Percentiles rank a stretch among this genome's conserved stretches.
phyloP scores from a whole-genome alignment of 768 basidiomycete species.

The Neoboletus subvelutipes region DNA sequence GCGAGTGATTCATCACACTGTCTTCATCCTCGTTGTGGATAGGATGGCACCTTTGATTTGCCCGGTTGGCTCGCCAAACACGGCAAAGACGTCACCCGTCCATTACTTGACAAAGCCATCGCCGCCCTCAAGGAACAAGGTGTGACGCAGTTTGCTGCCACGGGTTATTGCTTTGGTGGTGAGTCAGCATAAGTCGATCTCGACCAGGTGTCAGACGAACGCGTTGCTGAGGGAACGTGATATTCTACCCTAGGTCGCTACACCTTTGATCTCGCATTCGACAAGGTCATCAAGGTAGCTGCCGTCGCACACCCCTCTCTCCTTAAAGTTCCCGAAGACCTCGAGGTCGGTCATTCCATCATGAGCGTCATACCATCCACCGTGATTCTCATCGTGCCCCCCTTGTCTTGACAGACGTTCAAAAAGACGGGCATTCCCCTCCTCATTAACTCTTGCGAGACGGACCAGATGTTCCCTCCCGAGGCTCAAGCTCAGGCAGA shows the following conservation, averaged over 20 bases:
- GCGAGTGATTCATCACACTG: background rate
- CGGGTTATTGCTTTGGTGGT: conserved; percentile 74
- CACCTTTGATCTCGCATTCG: conserved; percentile 45
- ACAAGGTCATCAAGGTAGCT: conserved; percentile 38
- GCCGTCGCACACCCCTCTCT: conserved; percentile 49
- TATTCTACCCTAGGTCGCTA: conserved; percentile 36
- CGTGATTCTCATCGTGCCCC: background rate
- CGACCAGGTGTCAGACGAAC: background rate
- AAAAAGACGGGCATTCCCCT: conserved; percentile 50
- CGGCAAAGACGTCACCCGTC: conserved; percentile 40
- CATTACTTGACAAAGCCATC: conserved; percentile 55
- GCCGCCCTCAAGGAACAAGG: conserved; percentile 57
- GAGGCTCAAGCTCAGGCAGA: conserved; percentile 48
- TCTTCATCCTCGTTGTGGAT: background rate
- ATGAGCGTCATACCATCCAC: background rate
- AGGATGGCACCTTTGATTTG: conserved; percentile 25
- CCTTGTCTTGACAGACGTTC: conserved; percentile 44
- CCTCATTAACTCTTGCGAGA: conserved; percentile 65
- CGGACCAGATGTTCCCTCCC: conserved; percentile 50
- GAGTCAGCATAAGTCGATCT: conserved; percentile 6
- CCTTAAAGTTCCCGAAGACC: conserved; percentile 42
- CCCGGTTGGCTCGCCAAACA: conserved; percentile 43
- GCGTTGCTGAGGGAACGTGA: background rate
- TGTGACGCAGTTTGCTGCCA: conserved; percentile 54
- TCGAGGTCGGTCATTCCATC: conserved; percentile 44